Base-by-base conservation (phyloP, 1,284 basidiomycete species). In the Puccinia hordei region DNA sequence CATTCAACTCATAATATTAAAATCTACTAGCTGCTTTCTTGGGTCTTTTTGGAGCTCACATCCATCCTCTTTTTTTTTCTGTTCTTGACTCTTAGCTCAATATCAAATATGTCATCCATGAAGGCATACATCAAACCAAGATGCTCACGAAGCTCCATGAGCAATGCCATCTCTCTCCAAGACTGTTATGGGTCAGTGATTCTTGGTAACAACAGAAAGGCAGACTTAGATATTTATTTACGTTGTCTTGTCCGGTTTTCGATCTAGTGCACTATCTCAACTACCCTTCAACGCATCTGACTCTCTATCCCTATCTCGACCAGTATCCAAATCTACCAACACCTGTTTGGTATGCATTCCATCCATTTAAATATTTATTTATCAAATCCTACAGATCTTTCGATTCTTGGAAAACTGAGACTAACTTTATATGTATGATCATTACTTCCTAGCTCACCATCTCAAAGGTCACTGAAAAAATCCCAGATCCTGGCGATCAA, bases 111-210 rank as follows among this genome's bases (percentile, higher is more conserved):
- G 44, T 6, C 66, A 24, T 41, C 41, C 12, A 69, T 69, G 66
- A 49, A 69, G 30, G 38, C 6, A 46, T 69, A 69, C 41, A 17
- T 69, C 10, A 49, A 22, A n/a, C 66, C 66, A 41, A 44, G 41
- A 49, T 69, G 66, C 24, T n/a, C 38, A 19, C 27, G 24, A 44
- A 41, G 33, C 66, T 24, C 41, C 5, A 22, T 19, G 22, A 44
- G 22, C 15, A 33, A 27, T 46, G 5, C 66, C 5, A 27, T 49
- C 35, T 24, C 35, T 49, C 66, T 44, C 10, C 38, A 69, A 44
- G 44, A 41, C 44, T 69, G 66, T 69, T 69, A 69, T 17, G 33
- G 66, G 66, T 69, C 46, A 41, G 66, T 69, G 17, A 41, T 69
- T 12, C 30, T n/a, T n/a, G n/a, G n/a, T n/a, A n/a, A n/a, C n/a